These are phyloP conservation scores for Backusella liffmaniae DNA, from an alignment of 192 early-diverging fungal species.

Conservation along the genomic window DNA sequence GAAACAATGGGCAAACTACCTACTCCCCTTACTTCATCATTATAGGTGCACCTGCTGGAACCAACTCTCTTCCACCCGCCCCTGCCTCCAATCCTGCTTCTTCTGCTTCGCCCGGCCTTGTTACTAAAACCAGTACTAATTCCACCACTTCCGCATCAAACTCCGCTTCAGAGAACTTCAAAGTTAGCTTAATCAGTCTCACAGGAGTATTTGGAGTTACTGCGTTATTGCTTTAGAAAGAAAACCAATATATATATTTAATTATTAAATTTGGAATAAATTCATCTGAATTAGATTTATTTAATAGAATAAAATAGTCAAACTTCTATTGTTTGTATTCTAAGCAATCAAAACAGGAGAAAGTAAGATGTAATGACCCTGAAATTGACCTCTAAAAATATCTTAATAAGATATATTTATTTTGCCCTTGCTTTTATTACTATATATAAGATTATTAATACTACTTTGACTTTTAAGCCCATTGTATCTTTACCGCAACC, in stretches of 20 bases:
- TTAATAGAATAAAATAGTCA: conserved; percentile 1
- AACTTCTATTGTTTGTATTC: background rate
- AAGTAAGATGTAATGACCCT: background rate
- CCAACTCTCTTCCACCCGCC: background rate
- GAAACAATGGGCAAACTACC: background rate
- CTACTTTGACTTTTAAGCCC: too few relatives aligned
- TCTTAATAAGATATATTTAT: background rate
- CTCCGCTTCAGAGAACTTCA: background rate
- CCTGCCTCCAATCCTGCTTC: conserved; percentile 3
- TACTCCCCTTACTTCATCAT: background rate
- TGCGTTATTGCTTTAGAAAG: background rate
- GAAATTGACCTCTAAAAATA: background rate
- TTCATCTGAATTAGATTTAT: conserved; percentile 3
- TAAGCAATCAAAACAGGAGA: background rate
- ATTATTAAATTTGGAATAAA: background rate
- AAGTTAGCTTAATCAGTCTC: background rate
- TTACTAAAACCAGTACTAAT: background rate
- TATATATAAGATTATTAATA: background rate
- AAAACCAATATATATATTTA: background rate
- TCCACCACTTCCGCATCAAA: background rate
- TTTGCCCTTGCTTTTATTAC: background rate
- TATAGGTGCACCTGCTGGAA: background rate
- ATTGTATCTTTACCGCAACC: too few relatives aligned
- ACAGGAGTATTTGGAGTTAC: background rate
- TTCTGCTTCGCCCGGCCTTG: background rate